phyloP scores from a whole-genome alignment of 257 asterid species.

The Gentiana straminea region DNA sequence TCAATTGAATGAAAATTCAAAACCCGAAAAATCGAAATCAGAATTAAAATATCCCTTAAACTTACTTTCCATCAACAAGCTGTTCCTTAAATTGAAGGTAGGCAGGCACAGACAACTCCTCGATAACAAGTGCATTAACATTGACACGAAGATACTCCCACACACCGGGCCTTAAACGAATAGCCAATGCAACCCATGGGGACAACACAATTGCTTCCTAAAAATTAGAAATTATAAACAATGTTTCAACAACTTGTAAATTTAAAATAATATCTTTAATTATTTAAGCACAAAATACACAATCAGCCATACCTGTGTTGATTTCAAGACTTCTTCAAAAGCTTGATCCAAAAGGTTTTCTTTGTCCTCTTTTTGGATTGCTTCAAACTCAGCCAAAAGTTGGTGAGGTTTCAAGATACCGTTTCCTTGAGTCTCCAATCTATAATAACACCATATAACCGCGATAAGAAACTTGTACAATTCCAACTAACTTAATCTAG shows the following conservation, averaged over 20 bases:
- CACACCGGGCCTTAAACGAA: constrained; percentile 89
- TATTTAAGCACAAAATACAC: not conserved
- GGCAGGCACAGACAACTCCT: constrained; percentile 76
- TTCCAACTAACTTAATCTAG: not conserved
- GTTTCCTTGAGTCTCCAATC: constrained; percentile 78
- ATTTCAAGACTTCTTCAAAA: constrained; percentile 61
- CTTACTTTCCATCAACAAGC: constrained; percentile 77
- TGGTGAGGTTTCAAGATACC: constrained; percentile 83
- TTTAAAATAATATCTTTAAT: not conserved
- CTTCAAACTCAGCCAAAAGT: constrained; percentile 75
- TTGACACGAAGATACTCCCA: constrained; percentile 85
- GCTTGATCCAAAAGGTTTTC: constrained; percentile 55
- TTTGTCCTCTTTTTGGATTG: constrained; percentile 35
- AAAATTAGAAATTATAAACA: not conserved
- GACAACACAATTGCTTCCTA: constrained; percentile 85
- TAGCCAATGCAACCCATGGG: constrained; percentile 96
- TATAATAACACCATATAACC: constrained; percentile 12
- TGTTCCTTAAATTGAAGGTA: constrained; percentile 82
- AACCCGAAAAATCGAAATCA: not conserved
- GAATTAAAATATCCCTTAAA: not conserved
- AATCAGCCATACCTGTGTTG: constrained; percentile 45
- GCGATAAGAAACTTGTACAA: not conserved
- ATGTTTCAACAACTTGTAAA: not conserved
- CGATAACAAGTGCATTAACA: constrained; percentile 52
- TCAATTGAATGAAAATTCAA: not conserved